These are phyloP conservation scores for Aspergillus carbonarius DNA, from an alignment of 2,329 filamentous ascomycete genomes.

Conservation along the genomic window DNA sequence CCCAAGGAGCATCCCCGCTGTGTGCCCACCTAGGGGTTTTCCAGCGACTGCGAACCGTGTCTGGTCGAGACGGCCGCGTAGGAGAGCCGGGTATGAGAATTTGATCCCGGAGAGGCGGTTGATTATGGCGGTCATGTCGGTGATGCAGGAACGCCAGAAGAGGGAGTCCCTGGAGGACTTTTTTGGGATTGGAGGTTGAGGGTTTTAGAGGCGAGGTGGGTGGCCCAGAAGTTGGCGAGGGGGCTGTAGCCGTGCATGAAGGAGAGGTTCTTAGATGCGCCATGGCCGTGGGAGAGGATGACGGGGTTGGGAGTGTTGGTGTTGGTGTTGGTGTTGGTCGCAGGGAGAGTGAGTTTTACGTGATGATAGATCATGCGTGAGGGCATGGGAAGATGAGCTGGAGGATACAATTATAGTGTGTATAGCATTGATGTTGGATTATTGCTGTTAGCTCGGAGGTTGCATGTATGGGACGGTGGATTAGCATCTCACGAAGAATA, in stretches of 20 bases:
- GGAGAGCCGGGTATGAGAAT: not conserved
- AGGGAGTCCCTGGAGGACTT: not conserved
- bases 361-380: not conserved
- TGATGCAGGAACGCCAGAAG: not conserved
- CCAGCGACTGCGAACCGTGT: not conserved
- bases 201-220: not conserved
- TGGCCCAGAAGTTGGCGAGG: not conserved
- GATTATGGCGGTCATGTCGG: not conserved
- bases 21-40: not conserved
- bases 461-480: not conserved
- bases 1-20: not conserved
- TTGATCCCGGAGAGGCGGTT: not conserved
- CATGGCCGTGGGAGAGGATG: not conserved
- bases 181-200: not conserved
- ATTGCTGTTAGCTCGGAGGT: not conserved
- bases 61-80: not conserved
- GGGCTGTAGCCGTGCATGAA: not conserved
- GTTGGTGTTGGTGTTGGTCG: not conserved
- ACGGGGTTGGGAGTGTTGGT: not conserved
- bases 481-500: not conserved
- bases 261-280: not conserved
- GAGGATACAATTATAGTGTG: not conserved
- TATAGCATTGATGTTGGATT: not conserved
- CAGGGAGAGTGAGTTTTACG: not conserved
- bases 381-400: not conserved